phyloP scores from a whole-genome alignment of 805 yeast genomes.

The Metschnikowia anglica region DNA sequence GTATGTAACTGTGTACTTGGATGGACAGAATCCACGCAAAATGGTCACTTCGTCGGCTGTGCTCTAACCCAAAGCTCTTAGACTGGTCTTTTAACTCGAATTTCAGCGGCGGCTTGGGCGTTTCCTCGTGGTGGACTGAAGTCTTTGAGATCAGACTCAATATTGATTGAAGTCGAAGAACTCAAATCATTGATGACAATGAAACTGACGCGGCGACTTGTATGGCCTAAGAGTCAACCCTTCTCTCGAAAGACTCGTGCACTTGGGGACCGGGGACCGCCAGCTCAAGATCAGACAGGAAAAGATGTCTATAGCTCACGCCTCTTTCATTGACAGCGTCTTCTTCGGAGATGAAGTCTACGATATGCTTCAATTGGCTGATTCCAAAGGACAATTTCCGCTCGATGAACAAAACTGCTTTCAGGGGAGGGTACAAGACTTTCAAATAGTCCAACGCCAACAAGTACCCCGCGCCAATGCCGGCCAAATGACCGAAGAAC shows the following conservation, averaged over 20 bases:
- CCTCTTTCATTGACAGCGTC: constrained; percentile 51
- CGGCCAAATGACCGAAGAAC: constrained; percentile 72
- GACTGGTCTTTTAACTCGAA: no score
- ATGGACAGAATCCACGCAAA: no score
- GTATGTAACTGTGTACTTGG: no score
- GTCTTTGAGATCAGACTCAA: no score
- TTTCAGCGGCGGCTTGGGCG: no score
- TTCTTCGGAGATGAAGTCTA: constrained; percentile 59
- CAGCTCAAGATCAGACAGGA: constrained; percentile 26
- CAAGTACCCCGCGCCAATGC: constrained; percentile 63
- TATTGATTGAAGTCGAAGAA: no score
- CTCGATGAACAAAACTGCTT: constrained; percentile 66
- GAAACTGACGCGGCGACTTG: no score
- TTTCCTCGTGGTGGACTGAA: no score
- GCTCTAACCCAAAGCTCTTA: no score
- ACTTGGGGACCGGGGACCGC: constrained; percentile 5
- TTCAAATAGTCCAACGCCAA: constrained; percentile 57
- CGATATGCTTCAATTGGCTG: constrained; percentile 49
- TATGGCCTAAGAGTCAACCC: constrained; percentile 15
- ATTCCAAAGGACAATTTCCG: constrained; percentile 50
- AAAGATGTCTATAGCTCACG: constrained; percentile 30
- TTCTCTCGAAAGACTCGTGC: constrained; percentile 18
- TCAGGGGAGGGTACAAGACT: constrained; percentile 64
- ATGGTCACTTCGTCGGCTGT: no score
- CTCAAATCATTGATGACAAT: no score